Conservation (phyloP, 2,329 filamentous ascomycete genomes). For the Lojkania enalia region DNA sequence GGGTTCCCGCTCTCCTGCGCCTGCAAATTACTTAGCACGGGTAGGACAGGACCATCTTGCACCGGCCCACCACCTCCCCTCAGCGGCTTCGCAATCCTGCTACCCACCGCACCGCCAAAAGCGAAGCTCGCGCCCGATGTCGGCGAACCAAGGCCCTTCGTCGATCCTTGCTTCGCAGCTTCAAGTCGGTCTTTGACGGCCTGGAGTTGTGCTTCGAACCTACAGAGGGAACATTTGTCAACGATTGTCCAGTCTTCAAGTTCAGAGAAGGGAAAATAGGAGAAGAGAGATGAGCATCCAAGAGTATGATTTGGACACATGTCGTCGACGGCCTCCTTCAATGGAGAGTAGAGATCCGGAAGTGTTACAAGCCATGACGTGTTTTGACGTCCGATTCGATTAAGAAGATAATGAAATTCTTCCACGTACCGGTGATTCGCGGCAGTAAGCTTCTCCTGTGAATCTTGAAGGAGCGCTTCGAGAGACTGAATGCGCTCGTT, state of each 20-base stretch:
- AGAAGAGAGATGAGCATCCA: neutral
- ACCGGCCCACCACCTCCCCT: constrained; percentile 55
- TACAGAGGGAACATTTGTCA: constrained; percentile 45
- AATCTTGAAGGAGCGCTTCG: constrained; percentile 90
- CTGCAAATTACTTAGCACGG: constrained; percentile 50
- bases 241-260: constrained; percentile 7
- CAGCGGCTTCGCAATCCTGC: constrained; percentile 67
- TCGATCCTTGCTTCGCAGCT: constrained; percentile 88
- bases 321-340: too few species aligned
- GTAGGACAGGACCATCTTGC: constrained; percentile 43
- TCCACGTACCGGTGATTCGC: constrained; percentile 91
- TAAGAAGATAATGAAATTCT: constrained; percentile 12
- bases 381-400: too few species aligned
- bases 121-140: constrained; percentile 65
- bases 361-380: too few species aligned
- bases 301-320: too few species aligned
- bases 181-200: constrained; percentile 98
- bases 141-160: constrained; percentile 73
- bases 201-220: constrained; percentile 95
- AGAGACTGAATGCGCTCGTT: constrained; percentile 97
- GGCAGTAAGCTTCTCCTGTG: constrained; percentile 95
- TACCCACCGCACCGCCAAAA: constrained; percentile 59
- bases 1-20: constrained; percentile 58
- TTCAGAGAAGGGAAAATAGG: neutral
- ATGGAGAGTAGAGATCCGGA: too few species aligned